Evolutionary conservation across 2,329 filamentous ascomycete genomes (phyloP).

Genomic region (Paecilomyces sp.): DNA sequence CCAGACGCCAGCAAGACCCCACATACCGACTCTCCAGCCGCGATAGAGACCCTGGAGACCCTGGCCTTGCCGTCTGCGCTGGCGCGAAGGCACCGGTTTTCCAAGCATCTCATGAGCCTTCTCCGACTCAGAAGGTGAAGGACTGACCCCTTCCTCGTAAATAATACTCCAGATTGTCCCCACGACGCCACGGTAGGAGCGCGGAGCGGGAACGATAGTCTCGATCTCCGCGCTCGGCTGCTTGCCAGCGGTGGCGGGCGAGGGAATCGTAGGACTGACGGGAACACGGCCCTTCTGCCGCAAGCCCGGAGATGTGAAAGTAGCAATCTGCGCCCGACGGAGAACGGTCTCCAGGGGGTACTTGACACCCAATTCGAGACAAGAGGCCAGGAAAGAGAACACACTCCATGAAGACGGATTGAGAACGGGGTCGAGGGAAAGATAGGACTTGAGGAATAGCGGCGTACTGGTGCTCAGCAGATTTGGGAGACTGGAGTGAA

Average conservation of each 20-base stretch:
- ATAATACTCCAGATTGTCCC: conserved; percentile 86
- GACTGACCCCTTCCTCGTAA: conserved; percentile 64
- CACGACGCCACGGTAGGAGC: conserved; percentile 76
- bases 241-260: conserved; percentile 5
- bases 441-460: conserved; percentile 74
- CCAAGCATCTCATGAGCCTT: conserved; percentile 25
- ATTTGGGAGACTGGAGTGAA: conserved; percentile 79
- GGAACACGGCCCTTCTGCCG: conserved; percentile 23
- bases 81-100: conserved; percentile 28
- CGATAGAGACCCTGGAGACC: conserved; percentile 50
- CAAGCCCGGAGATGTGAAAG: conserved; percentile 53
- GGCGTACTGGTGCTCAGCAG: conserved; percentile 76
- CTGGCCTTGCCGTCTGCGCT: conserved; percentile 45
- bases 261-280: conserved; percentile 10
- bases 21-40: conserved; percentile 51
- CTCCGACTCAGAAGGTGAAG: conserved; percentile 39
- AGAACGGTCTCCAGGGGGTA: conserved; percentile 89
- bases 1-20: conserved; percentile 51
- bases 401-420: conserved; percentile 78
- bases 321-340: conserved; percentile 75
- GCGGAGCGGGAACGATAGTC: conserved; percentile 68
- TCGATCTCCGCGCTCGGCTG: conserved; percentile 40
- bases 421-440: conserved; percentile 72
- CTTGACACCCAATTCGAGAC: conserved; percentile 74
- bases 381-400: conserved; percentile 72